Evolutionary conservation across 257 asterid genomes (phyloP).

Genomic region (Rubia yunnanensis): DNA sequence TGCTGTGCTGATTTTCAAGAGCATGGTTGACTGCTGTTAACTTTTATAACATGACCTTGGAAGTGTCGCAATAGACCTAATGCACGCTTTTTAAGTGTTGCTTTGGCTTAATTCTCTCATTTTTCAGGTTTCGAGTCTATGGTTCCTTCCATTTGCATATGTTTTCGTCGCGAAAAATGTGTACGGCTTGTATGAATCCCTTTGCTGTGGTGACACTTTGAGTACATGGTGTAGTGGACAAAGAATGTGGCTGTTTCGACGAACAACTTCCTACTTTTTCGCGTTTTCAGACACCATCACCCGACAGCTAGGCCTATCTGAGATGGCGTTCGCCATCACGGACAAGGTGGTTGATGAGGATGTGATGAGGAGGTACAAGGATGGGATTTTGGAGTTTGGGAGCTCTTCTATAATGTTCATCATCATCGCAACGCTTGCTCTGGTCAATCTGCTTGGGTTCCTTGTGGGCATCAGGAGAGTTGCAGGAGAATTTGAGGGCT

Average conservation of each 20-base stretch:
- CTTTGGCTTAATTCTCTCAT: background rate
- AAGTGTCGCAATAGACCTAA: background rate
- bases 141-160: slow-evolving; percentile 51
- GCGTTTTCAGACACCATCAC: slow-evolving; percentile 41
- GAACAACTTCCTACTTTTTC: slow-evolving; percentile 40
- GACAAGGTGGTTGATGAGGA: slow-evolving; percentile 49
- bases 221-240: slow-evolving; percentile 64
- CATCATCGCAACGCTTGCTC: slow-evolving; percentile 39
- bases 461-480: slow-evolving; percentile 32
- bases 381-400: slow-evolving; percentile 55
- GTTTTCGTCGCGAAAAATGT: slow-evolving; percentile 22
- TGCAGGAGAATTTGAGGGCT: background rate
- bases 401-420: slow-evolving; percentile 38
- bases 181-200: slow-evolving; percentile 33
- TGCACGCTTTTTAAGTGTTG: too few species aligned
- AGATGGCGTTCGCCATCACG: slow-evolving; percentile 39
- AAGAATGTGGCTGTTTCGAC: slow-evolving; percentile 42
- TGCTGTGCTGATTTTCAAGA: background rate
- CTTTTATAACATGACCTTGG: background rate
- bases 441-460: slow-evolving; percentile 42
- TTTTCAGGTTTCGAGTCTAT: slow-evolving; percentile 38
- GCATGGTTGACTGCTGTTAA: background rate
- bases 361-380: slow-evolving; percentile 35
- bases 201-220: slow-evolving; percentile 32
- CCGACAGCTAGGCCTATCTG: slow-evolving; percentile 39